phyloP scores from a whole-genome alignment of 805 yeast genomes.

The Nakazawaea holstii region DNA sequence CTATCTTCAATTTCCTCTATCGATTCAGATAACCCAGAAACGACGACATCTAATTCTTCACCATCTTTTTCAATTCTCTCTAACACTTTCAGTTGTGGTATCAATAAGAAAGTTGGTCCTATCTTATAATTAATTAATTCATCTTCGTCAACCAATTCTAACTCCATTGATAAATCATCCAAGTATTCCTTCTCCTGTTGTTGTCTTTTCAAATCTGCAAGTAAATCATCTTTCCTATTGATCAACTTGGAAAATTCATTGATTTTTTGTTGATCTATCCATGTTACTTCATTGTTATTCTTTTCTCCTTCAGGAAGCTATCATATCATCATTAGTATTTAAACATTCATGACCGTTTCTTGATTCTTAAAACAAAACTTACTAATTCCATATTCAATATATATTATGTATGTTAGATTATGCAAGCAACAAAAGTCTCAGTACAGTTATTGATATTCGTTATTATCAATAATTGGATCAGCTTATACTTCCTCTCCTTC shows the following conservation, averaged over 20 bases:
- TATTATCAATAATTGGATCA: no score
- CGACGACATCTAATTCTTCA: constrained; percentile 43
- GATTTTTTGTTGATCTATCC: constrained; percentile 87
- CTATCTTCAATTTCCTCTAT: constrained; percentile 49
- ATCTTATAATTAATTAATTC: constrained; percentile 69
- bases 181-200: constrained; percentile 78
- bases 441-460: no score
- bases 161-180: constrained; percentile 79
- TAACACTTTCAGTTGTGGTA: constrained; percentile 63
- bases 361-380: background rate
- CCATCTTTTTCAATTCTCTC: constrained; percentile 61
- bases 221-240: constrained; percentile 56
- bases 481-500: no score
- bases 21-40: constrained; percentile 39
- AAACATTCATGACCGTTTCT: background rate
- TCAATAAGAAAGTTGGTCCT: constrained; percentile 74
- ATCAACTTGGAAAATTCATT: constrained; percentile 84
- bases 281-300: constrained; percentile 56
- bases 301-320: constrained; percentile 49
- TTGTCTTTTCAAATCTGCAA: constrained; percentile 40
- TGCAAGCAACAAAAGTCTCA: no score
- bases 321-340: no score
- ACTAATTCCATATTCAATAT: constrained; percentile 7
- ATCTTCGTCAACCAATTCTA: constrained; percentile 80
- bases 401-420: no score